A percentile compares a stretch with the other conserved stretches of the same genome.
Conservation (phyloP, 1,139 yeast species). For the Geotrichum restrictum region DNA sequence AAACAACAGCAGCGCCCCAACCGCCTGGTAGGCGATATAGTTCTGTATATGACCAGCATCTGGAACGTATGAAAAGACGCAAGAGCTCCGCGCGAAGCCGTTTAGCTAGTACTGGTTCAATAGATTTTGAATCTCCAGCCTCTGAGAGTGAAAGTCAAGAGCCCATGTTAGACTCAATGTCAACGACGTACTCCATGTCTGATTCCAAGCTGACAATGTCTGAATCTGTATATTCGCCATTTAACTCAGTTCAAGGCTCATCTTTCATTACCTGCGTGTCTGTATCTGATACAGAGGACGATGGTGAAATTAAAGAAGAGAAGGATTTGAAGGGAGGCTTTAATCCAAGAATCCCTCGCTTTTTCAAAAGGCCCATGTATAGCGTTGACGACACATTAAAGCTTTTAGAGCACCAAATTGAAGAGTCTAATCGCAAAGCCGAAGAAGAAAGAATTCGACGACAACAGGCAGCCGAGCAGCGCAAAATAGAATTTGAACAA, state of each 20-base stretch:
- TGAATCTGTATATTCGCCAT: not conserved
- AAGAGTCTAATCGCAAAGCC: slow-evolving; percentile 9
- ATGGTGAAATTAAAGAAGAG: not conserved
- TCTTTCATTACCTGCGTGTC: not conserved
- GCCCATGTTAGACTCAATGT: not conserved
- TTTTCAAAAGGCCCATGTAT: not conserved
- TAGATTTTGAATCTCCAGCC: not conserved
- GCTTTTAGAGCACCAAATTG: slow-evolving; percentile 12
- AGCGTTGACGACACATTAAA: not conserved
- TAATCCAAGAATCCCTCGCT: not conserved
- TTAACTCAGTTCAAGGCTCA: not conserved
- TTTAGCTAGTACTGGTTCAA: slow-evolving; percentile 13
- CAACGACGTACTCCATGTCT: not conserved
- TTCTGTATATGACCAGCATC: slow-evolving; percentile 10
- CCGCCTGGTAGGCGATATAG: slow-evolving; percentile 21
- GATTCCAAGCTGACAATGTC: not conserved
- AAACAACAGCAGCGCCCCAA: slow-evolving; percentile 23
- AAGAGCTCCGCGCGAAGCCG: slow-evolving; percentile 11
- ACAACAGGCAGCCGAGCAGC: slow-evolving; percentile 1
- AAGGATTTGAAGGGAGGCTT: not conserved
- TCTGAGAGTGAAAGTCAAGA: slow-evolving; percentile 9
- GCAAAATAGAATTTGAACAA: not conserved
- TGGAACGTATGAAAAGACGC: slow-evolving; percentile 4
- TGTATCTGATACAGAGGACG: not conserved
- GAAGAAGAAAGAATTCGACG: slow-evolving; percentile 2